Evolutionary conservation across 176 grass and related monocot species (phyloP), one percentile per base, ranked within the genome.

Genomic region (Metroxylon sagu): DNA sequence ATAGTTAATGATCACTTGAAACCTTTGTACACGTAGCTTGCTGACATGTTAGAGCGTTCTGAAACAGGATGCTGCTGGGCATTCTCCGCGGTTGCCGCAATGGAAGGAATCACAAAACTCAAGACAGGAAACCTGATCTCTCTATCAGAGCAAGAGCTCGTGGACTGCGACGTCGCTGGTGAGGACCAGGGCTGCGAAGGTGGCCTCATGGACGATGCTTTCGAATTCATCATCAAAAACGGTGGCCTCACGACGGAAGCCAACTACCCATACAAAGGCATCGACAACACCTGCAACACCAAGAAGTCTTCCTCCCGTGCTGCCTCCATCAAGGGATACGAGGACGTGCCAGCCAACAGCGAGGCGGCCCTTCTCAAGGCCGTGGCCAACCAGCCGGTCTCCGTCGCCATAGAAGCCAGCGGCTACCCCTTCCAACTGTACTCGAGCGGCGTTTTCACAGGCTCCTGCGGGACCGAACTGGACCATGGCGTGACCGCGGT

Each of bases 31-130:
- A 31, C 30, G 30, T 31, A 31, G 21, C 5, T 31, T 31, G 30
- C 30, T 31, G 30, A 31, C 5, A 31, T 31, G 30, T 31, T 14
- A 18, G 16, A 28, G 1, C 26, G 49, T 12, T n/a, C n/a, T n/a
- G n/a, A n/a, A n/a, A 21, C 66, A 87, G 84, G 84, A 3, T 79
- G 75, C 4, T 87, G 85, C 61, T 87, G 85, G 85, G 85, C 85
- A 48, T 87, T 87, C 79, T 79, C 85, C 14, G 85, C 75, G 8
- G 79, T 87, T 63, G 79, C 85, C 19, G 79, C 85, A 4, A 60
- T 76, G 53, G 85, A 87, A 51, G 85, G 85, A 1, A 59, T 87
- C 6, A 69, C 54, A 17, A 76, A 87, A 63, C 53, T 82, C 49
- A 59, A 25, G 10, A 87, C 75, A 4, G 85, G 85, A 0, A 69